Base-by-base conservation (phyloP, 2,329 filamentous ascomycete genomes). In the Cladosporium sp. region DNA sequence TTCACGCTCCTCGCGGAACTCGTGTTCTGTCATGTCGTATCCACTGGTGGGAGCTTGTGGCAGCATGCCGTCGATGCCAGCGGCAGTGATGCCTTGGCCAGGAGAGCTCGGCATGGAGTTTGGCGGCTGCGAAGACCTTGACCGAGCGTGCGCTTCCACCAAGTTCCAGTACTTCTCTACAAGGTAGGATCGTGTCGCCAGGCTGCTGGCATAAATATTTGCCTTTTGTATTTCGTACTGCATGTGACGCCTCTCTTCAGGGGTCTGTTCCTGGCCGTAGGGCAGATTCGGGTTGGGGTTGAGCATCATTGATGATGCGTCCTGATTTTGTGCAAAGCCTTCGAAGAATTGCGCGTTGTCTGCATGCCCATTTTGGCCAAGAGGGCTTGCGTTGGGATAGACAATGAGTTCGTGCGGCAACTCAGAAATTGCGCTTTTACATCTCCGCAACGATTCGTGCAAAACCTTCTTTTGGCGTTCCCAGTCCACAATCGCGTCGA, bases 161-260 rank as follows among this genome's bases (percentile, higher is more conserved):
- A 95, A 82, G 70, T 88, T 88, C 76, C 92, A 92, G 78, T 94
- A 96, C 69, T 93, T 89, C 76, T 96, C 92, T 0, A 96, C 91
- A 65, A 94, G 88, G 75, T 92, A 93, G 0, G 91, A 94, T 26
- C 93, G 85, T 0, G 92, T 96, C 2, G 89, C 88, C 11, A 97
- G 82, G 72, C 93, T 90, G 6, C 90, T 94, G 2, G 89, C 88
- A 74, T 94, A 92, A 46, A 97, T 91, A 76, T 96, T 96, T 7
- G 92, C 91, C 75, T 96, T 96, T 76, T 96, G 92, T 32, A 97
- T 95, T 78, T 96, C 93, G 70, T 89, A 92, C 74, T 95, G 91
- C 5, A 93, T 79, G 32, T 74, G 72, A 43, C 79, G 76, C 6
- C 80, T 77, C 46, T 79, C 73, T 66, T 81, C 79, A 1, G 75